Evolutionary conservation across 2,329 filamentous ascomycete species (phyloP).

Genomic region (Xylaria digitata): DNA sequence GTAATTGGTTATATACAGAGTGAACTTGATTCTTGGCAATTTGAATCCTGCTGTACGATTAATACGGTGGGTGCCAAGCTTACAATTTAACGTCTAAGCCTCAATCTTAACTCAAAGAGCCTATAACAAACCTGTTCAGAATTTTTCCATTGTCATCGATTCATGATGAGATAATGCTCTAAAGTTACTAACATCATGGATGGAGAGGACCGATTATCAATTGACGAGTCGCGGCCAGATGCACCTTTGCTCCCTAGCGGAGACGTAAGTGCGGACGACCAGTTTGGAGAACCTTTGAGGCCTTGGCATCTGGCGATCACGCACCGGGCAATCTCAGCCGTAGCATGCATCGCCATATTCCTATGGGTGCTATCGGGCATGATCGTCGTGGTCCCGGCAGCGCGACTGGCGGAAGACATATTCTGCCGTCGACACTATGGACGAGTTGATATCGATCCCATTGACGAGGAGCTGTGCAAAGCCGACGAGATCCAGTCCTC

Average conservation of each 20-base stretch:
- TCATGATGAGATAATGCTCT: neutral
- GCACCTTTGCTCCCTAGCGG: constrained; percentile 9
- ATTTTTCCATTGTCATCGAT: neutral
- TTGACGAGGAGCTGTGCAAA: constrained; percentile 36
- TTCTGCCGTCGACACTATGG: constrained; percentile 19
- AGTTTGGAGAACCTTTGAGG: neutral
- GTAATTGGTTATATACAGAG: too few species aligned
- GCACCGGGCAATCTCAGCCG: constrained; percentile 5
- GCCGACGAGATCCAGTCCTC: constrained; percentile 27
- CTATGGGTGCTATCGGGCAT: constrained; percentile 25
- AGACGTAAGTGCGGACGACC: neutral
- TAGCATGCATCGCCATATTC: constrained; percentile 11
- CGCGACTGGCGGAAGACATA: constrained; percentile 17
- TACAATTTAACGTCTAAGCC: neutral
- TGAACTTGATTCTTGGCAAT: too few species aligned
- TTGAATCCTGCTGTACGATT: too few species aligned
- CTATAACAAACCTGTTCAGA: neutral
- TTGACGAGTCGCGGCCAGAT: constrained; percentile 2
- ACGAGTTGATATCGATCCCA: constrained; percentile 11
- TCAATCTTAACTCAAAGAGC: neutral
- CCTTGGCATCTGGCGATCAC: constrained; percentile 16
- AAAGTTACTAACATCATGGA: neutral
- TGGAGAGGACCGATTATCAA: constrained; percentile 6
- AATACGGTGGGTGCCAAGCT: neutral
- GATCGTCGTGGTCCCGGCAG: constrained; percentile 6